phyloP scores from a whole-genome alignment of 306 rosid species.

The Begonia masoniana region DNA sequence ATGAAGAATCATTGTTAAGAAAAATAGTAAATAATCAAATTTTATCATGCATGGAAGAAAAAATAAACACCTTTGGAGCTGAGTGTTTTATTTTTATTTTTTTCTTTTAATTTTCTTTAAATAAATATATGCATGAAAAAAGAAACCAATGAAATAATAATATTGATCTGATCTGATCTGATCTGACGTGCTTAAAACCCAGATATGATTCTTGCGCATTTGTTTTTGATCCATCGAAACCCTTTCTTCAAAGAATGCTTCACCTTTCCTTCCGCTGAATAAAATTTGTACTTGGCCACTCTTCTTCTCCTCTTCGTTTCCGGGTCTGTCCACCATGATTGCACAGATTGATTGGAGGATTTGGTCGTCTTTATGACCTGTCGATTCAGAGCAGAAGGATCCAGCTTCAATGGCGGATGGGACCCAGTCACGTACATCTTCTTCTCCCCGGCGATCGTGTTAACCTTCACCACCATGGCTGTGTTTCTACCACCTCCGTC shows the following conservation, averaged over 20 bases:
- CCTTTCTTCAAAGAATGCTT: slow-evolving; percentile 8
- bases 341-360: neutral
- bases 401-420: neutral
- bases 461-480: too few species aligned
- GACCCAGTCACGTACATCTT: neutral
- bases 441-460: neutral
- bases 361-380: neutral
- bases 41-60: too few species aligned
- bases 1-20: too few species aligned
- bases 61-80: too few species aligned
- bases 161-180: too few species aligned
- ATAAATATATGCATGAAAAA: too few species aligned
- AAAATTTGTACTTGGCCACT: slow-evolving; percentile 5
- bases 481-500: too few species aligned
- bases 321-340: slow-evolving; percentile 6
- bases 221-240: slow-evolving; percentile 8
- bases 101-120: too few species aligned
- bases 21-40: too few species aligned
- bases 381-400: neutral
- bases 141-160: too few species aligned
- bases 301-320: slow-evolving; percentile 3
- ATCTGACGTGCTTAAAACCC: slow-evolving; percentile 2
- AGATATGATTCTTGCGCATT: slow-evolving; percentile 5
- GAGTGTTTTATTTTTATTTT: too few species aligned
- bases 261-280: slow-evolving; percentile 8